Percentiles rank a stretch among this genome's conserved stretches.
Evolutionary conservation across 2,329 filamentous ascomycete species (phyloP).

Genomic region (Nigrograna mackinnonii): DNA sequence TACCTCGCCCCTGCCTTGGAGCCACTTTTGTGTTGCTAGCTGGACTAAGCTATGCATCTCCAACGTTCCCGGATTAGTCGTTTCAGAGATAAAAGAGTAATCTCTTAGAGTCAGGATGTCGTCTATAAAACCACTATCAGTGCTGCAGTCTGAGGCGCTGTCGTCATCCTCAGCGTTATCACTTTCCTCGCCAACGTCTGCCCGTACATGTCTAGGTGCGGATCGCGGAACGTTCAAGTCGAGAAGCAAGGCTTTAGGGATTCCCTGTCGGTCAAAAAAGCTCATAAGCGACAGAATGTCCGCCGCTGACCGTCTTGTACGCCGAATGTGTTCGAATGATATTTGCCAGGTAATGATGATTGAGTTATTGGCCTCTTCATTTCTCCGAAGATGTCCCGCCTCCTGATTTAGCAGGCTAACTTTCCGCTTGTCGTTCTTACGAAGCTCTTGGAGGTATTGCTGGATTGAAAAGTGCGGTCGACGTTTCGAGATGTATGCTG

Average conservation of each 20-base stretch:
- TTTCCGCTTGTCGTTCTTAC: conserved; percentile 30
- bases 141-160: conserved; percentile 20
- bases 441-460: conserved; percentile 45
- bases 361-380: conserved; percentile 34
- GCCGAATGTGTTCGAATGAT: conserved; percentile 34
- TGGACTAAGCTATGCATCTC: conserved; percentile 25
- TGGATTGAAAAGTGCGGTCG: conserved; percentile 5
- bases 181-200: neutral
- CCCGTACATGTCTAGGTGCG: neutral
- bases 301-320: conserved; percentile 33
- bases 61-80: conserved; percentile 26
- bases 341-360: conserved; percentile 39
- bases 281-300: conserved; percentile 46
- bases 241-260: conserved; percentile 23
- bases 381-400: conserved; percentile 21
- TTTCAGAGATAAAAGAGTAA: conserved; percentile 41
- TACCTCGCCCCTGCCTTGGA: conserved; percentile 3
- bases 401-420: conserved; percentile 12
- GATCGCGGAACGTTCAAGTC: conserved; percentile 6
- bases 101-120: conserved; percentile 39
- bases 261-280: conserved; percentile 17
- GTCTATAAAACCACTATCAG: conserved; percentile 16
- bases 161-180: conserved; percentile 3
- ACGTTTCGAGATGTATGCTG: conserved; percentile 26
- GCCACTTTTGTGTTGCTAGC: conserved; percentile 18